Base-by-base conservation (phyloP, 2,329 filamentous ascomycete genomes). In the Aspergillus neotritici region DNA sequence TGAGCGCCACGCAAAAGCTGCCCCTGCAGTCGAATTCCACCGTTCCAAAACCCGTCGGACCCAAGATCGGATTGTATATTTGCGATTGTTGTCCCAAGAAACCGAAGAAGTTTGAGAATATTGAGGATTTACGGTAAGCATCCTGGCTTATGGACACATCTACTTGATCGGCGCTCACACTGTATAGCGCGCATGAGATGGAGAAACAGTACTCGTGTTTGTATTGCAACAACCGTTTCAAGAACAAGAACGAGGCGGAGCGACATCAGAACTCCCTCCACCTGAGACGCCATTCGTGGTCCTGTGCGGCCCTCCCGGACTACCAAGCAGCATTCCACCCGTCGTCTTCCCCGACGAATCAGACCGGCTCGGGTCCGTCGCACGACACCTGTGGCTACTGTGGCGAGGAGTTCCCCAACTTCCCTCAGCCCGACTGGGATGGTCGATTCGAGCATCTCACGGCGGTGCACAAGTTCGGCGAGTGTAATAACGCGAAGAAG, bases 161-260 rank as follows among this genome's bases (percentile, higher is more conserved):
- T 37, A 29, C 15, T 36, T 12, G 14, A 21, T 40, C 11, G 10
- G 31, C 11, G 12, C 29, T 29, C 2, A 14, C 31, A 5, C 12
- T 37, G 29, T 41, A 13, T 60, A 96, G 91, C 51, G 73, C 83
- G 34, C 91, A 97, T 64, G 87, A 93, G 67, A 83, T 87, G 61
- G 93, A 97, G 67, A 97, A 97, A 67, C 91, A 97, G 67, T 97
- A 96, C 65, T 87, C 87, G 50, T 97, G 91, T 66, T 78, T 82
- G 21, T 97, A 87, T 64, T 97, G 91, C 65, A 86, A 86, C 33
- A 96, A 96, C 63, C 83, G 91, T 9, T 97, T 97, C 74, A 97
- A 97, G 70, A 97, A 97, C 71, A 97, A 97, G 70, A 97, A 97
- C 58, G 93, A 97, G 70, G 90, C 90, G 2, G 91, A 97, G 66